Evolutionary conservation across 2,329 filamentous ascomycete species (phyloP), one percentile per base, ranked within the genome.

Genomic region (Cladosporium sp.): DNA sequence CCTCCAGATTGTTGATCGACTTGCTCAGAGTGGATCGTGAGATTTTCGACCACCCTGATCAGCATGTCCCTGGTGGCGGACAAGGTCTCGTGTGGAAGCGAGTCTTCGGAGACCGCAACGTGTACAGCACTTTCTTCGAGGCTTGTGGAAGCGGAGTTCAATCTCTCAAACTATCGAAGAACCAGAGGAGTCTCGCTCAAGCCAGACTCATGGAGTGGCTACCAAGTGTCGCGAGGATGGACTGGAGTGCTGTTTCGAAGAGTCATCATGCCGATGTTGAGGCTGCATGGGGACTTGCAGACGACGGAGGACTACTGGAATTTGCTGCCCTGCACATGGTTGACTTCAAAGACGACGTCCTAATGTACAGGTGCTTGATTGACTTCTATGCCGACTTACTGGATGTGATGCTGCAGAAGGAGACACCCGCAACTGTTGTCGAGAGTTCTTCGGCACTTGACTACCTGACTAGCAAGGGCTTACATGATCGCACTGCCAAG

Each of bases 21-120:
- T 71, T 87, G 1, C 66, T 87, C 34, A 75, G 77, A 52, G 73
- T 82, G 4, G 80, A 83, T 53, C 70, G 76, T 42, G 66, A 73
- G 64, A 57, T 65, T 64, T 57, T 52, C n/a, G 53, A 50, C 42
- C 58, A 62, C 32, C 57, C 63, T 5, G 60, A 64, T 28, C 61
- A 64, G 15, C 61, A 64, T 47, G 32, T 63, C 9, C 64, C 60
- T 8, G 36, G 56, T 1, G 61, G 64, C 22, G 78, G 78, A 3
- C 78, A 81, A 61, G 80, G 79, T 0, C 70, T 84, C 1, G 74
- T 87, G 65, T 86, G 83, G 84, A 80, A 83, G 65, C 79, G 84
- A 17, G 63, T 87, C 0, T 86, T 87, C 64, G 76, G 77, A 2
- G 84, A 87, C 61, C 78, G 75, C 58, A 78, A 85, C 64, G 77